phyloP scores from a whole-genome alignment of 306 rosid species.

The Begonia masoniana region DNA sequence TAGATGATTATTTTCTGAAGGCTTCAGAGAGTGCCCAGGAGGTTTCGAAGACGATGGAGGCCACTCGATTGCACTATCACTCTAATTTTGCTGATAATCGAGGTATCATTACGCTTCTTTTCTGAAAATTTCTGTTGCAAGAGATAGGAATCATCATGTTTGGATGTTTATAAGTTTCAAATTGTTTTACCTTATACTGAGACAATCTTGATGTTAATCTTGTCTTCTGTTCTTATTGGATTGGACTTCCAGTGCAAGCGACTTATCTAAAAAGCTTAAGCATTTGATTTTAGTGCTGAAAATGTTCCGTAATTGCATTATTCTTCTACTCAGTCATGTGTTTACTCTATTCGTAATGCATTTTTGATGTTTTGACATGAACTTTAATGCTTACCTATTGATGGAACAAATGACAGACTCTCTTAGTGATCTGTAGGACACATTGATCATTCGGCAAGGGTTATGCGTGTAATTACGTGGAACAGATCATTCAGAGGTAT shows the following conservation, averaged over 20 bases:
- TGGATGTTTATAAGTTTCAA: too few relatives aligned
- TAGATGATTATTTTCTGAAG: conserved; percentile 63
- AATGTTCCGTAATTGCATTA: neutral
- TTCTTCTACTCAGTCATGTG: too few relatives aligned
- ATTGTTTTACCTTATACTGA: too few relatives aligned
- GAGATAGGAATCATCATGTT: too few relatives aligned
- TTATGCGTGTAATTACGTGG: conserved; percentile 82
- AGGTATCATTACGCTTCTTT: conserved; percentile 25
- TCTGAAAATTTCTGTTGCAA: neutral
- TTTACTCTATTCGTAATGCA: neutral
- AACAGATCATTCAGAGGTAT: conserved; percentile 58
- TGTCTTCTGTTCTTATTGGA: too few relatives aligned
- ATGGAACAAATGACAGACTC: neutral
- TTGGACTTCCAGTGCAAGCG: neutral
- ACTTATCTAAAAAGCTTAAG: neutral
- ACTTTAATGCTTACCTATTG: too few relatives aligned
- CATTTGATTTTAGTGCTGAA: neutral
- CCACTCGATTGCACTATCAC: conserved; percentile 83
- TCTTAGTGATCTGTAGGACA: conserved; percentile 36
- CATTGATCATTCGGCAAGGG: conserved; percentile 82
- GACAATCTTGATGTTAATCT: too few relatives aligned
- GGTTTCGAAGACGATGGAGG: conserved; percentile 76
- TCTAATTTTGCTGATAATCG: conserved; percentile 82
- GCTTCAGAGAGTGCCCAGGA: conserved; percentile 65
- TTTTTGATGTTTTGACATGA: neutral